Base-by-base conservation (phyloP, 2,329 filamentous ascomycete genomes). In the Knoxdaviesia proteae region DNA sequence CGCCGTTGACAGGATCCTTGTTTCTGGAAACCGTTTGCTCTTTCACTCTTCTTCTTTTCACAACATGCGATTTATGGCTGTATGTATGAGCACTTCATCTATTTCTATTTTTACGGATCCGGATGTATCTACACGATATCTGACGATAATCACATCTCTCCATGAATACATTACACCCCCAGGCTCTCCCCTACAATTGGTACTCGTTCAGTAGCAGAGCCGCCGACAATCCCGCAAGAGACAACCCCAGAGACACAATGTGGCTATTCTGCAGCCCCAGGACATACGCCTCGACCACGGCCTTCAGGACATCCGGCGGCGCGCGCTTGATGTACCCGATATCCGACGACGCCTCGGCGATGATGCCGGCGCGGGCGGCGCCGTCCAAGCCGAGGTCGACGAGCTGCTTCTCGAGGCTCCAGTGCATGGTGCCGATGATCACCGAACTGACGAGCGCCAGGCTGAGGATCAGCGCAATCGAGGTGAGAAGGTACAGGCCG, bases 391-490 rank as follows among this genome's bases (percentile, higher is more conserved):
- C 49, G 32, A 50, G 44, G 2, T 33, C 39, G 7, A 41, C 34
- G 11, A 52, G 45, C 20, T 46, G 38, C 2, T 41, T 33, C 9
- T 45, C 42, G 33, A 52, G 36, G 29, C 44, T 48, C 44, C 43
- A 46, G 43, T 42, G 38, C 41, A 53, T 48, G 6, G 45, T 47
- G 34, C 46, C 47, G 38, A 47, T 50, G 49, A 58, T 58, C 0
- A 55, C 52, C 1, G 60, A 58, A 40, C 60, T 63, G 0, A 57
- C 54, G n/a, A 52, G 50, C 0, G 60, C 56, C 6, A 65, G 49
- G 0, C 62, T 61, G 4, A 61, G 45, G 1, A 63, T 59, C 2
- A 54, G 48, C n/a, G 59, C 58, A 4, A 63, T 48, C 0, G 58
- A 58, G 2, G 50, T 49, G 0, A 55, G 54, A 3, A 66, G 50